Base-by-base conservation (phyloP, 1,139 yeast species). In the Pichia terricola region DNA sequence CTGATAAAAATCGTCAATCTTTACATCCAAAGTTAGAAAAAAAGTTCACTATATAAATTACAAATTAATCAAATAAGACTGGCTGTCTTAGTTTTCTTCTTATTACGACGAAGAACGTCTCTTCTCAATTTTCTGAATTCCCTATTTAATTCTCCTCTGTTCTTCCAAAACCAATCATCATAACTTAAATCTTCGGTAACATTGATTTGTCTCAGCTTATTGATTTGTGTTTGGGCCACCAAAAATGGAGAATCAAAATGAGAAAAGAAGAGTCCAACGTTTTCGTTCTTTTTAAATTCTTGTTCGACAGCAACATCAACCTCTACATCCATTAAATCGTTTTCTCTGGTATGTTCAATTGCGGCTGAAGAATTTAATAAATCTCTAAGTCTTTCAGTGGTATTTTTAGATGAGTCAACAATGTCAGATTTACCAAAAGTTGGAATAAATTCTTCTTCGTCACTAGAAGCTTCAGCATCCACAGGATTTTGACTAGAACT, bases 171-270 rank as follows among this genome's bases (percentile, higher is more conserved):
- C 74, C 84, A 79, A 45, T 73, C 68, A 45, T 82, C 88, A 76
- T 91, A 89, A 2, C 70, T 64, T 45, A 77, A 72, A 2, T 62
- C 68, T 25, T 69, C 73, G 2, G 64, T 65, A 7, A 68, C 65
- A 26, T 64, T 64, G 31, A 57, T 46, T 11, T 54, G 55, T n/a
- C 72, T 72, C 35, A 87, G 57, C 55, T 79, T 80, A 48, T 75
- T 75, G 41, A 87, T 61, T 59, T 86, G 95, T 0, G 95, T 71
- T 62, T 88, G 97, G 0, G 96, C 80, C 43, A 75, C 76, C 53
- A 89, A 68, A 62, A 86, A 91, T 0, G 96, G 96, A 0, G 96
- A 88, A 31, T 83, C 84, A 10, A 70, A 68, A 59, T 89, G 96
- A 3, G 81, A 66, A 73, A 94, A 89, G 62, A 89, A 89, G 33